Evolutionary conservation across 1,139 yeast species (phyloP).

Genomic region (Blastobotrys persicus): DNA sequence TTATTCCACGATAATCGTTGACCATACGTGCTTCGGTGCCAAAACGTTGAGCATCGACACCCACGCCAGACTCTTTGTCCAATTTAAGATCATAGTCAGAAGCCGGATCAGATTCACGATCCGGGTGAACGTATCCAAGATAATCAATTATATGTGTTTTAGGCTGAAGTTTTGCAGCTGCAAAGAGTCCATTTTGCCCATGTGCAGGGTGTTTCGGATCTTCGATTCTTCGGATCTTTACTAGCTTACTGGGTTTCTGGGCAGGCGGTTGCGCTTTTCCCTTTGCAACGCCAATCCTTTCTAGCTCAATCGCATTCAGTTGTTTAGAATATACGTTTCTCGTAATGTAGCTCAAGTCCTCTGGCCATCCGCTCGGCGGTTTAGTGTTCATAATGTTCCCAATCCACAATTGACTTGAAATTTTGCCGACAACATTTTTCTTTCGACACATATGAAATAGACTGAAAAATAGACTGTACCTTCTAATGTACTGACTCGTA

Average conservation of each 20-base stretch:
- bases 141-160: conserved; percentile 30
- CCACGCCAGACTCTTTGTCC: conserved; percentile 25
- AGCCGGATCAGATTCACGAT: conserved; percentile 25
- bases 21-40: conserved; percentile 35
- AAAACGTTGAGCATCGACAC: conserved; percentile 29
- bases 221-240: conserved; percentile 25
- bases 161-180: conserved; percentile 27
- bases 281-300: conserved; percentile 16
- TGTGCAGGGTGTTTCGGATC: conserved; percentile 31
- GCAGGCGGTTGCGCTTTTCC: conserved; percentile 10
- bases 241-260: conserved; percentile 21
- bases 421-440: conserved; percentile 19
- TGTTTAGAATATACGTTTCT: conserved; percentile 23
- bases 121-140: conserved; percentile 31
- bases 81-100: conserved; percentile 33
- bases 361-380: conserved; percentile 22
- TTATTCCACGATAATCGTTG: conserved; percentile 33
- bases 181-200: conserved; percentile 32
- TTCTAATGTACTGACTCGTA: too few species aligned
- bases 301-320: conserved; percentile 17
- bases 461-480: too few species aligned
- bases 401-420: conserved; percentile 10
- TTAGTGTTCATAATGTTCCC: neutral
- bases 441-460: too few species aligned
- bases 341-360: conserved; percentile 18